Conservation (phyloP, 345 rosid genomes). For the Rhizophora apiculata region DNA sequence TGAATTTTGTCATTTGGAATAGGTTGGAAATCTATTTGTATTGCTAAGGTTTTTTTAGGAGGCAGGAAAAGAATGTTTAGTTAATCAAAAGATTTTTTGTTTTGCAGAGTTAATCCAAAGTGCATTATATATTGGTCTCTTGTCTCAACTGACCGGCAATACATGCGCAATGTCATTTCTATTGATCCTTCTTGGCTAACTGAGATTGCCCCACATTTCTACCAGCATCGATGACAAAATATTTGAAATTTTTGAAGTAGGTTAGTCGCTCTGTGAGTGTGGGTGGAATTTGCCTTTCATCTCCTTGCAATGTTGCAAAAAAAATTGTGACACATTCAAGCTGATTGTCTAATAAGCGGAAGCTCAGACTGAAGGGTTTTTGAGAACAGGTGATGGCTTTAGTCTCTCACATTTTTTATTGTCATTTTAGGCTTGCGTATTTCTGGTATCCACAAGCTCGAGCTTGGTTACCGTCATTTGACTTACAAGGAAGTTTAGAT, state of each 20-base stretch:
- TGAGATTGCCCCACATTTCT: constrained; percentile 81
- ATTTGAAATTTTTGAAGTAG: not conserved
- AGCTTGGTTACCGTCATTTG: no score
- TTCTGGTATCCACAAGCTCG: no score
- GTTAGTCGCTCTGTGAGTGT: no score
- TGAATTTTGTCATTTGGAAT: not conserved
- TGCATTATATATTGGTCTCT: constrained; percentile 80
- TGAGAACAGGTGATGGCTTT: no score
- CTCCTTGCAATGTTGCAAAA: no score
- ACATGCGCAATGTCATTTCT: constrained; percentile 76
- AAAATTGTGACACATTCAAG: no score
- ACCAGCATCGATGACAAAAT: constrained; percentile 39
- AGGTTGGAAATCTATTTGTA: not conserved
- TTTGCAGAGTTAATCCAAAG: constrained; percentile 84
- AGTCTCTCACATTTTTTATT: no score
- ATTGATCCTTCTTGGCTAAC: constrained; percentile 80
- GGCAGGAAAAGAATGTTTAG: not conserved
- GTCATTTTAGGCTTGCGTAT: no score
- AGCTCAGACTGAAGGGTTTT: no score
- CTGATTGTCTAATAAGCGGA: no score
- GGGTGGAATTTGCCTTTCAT: no score
- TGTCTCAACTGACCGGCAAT: constrained; percentile 84
- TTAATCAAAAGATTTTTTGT: not conserved
- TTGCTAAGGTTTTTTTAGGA: not conserved
- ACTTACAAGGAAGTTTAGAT: no score